These are phyloP conservation scores for Ogataea kodamae DNA, from an alignment of 805 yeast species.

Conservation along the genomic window DNA sequence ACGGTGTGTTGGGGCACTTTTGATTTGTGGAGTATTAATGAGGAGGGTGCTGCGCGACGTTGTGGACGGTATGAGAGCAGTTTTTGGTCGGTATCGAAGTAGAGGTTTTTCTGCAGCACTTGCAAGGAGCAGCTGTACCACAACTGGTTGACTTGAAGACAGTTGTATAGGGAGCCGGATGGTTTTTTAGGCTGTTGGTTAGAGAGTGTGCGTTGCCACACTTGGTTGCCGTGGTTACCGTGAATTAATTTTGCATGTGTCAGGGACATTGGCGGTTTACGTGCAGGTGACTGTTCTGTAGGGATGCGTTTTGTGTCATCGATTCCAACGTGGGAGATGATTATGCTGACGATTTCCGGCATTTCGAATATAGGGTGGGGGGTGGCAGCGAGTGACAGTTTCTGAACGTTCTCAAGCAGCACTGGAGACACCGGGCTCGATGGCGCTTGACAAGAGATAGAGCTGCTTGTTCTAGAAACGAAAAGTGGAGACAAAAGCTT, in stretches of 20 bases:
- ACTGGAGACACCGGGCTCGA: conserved; percentile 7
- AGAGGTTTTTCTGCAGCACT: conserved; percentile 51
- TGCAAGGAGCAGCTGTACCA: conserved; percentile 59
- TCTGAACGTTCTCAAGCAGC: conserved; percentile 6
- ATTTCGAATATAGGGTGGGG: conserved; percentile 51
- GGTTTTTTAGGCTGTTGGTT: conserved; percentile 6
- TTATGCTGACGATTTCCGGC: conserved; percentile 70
- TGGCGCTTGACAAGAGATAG: too few relatives aligned
- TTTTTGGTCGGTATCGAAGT: conserved; percentile 47
- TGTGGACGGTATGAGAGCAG: conserved; percentile 25
- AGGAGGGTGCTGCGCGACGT: conserved; percentile 22
- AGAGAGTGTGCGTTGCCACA: conserved; percentile 32
- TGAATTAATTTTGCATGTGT: conserved; percentile 68
- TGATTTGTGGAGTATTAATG: conserved; percentile 66
- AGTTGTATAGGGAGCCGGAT: conserved; percentile 38
- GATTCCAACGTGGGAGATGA: conserved; percentile 58
- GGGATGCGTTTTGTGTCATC: conserved; percentile 49
- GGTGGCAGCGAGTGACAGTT: conserved; percentile 12
- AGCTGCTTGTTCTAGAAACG: conserved; percentile 26
- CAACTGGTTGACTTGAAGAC: conserved; percentile 63
- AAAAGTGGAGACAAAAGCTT: conserved; percentile 26
- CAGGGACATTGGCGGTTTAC: conserved; percentile 67
- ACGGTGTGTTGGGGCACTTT: conserved; percentile 48
- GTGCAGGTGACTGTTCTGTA: conserved; percentile 52
- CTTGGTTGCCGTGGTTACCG: conserved; percentile 39